Evolutionary conservation across 768 basidiomycete species (phyloP).

Genomic region (Tephrocybe sp.): DNA sequence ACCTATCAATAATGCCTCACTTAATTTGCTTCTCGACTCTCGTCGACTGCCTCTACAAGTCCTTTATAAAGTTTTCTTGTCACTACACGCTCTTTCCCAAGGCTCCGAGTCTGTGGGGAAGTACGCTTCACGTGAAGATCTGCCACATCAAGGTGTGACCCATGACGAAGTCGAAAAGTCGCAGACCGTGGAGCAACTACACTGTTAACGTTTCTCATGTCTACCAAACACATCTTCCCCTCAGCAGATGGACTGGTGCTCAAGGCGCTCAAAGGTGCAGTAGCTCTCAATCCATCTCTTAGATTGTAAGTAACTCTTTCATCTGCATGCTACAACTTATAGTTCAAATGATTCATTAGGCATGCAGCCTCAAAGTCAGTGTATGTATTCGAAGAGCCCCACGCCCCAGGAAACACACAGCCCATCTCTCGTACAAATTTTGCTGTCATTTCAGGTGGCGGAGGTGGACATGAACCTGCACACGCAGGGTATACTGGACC

Average conservation of each 20-base stretch:
- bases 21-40: too few species aligned
- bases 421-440: conserved; percentile 19
- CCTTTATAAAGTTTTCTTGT: too few species aligned
- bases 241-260: conserved; percentile 40
- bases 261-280: conserved; percentile 38
- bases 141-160: too few species aligned
- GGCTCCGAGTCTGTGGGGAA: too few species aligned
- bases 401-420: conserved; percentile 8
- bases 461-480: conserved; percentile 60
- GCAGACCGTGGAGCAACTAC: not conserved
- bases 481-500: conserved; percentile 54
- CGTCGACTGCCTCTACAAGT: too few species aligned
- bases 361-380: conserved; percentile 35
- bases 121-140: too few species aligned
- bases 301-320: conserved; percentile 31
- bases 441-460: conserved; percentile 46
- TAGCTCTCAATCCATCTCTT: conserved; percentile 37
- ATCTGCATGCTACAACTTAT: not conserved
- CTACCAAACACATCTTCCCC: conserved; percentile 39
- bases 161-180: not conserved
- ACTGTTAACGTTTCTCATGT: conserved; percentile 27
- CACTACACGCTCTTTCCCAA: too few species aligned
- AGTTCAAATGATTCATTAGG: conserved; percentile 17
- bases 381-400: conserved; percentile 20
- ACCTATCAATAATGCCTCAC: too few species aligned